These are phyloP conservation scores for Uronychia setigera DNA, from an alignment of 73 alveolate genomes.

Conservation along the genomic window DNA sequence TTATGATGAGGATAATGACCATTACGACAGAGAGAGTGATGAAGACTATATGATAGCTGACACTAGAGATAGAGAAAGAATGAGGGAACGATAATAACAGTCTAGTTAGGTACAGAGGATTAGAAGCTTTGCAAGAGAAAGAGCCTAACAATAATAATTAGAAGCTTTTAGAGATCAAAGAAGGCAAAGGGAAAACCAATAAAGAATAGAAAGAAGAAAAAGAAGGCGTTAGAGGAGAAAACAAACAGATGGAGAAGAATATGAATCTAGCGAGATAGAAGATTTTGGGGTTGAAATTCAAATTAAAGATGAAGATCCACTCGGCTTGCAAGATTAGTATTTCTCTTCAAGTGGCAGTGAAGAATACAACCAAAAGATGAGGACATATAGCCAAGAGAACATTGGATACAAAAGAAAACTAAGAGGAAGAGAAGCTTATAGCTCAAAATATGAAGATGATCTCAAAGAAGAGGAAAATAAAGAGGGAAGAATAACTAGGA, in stretches of 20 bases:
- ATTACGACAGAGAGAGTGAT: slow-evolving; percentile 48
- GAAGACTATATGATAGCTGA: slow-evolving; percentile 11
- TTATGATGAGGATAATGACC: slow-evolving; percentile 37
- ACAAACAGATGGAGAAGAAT: neutral
- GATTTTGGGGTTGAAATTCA: no score
- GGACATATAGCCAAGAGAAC: neutral
- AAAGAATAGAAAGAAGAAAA: slow-evolving; percentile 3
- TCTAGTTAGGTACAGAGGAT: neutral
- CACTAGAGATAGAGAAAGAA: neutral
- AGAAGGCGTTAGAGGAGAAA: neutral
- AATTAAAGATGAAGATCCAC: no score
- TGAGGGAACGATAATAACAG: neutral
- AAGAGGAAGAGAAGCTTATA: no score
- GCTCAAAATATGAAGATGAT: no score
- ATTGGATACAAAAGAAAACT: slow-evolving; percentile 9
- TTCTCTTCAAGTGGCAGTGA: neutral
- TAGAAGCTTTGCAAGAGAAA: neutral
- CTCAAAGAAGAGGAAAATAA: neutral
- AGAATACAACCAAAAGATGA: neutral
- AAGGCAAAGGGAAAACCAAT: slow-evolving; percentile 2
- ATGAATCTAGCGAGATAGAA: no score
- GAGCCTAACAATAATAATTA: neutral
- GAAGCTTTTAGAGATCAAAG: neutral
- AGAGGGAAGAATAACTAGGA: slow-evolving; percentile 2
- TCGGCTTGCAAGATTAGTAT: no score